These are phyloP conservation scores for Pichia sp. DNA, from an alignment of 1,139 yeast genomes.

Conservation along the genomic window DNA sequence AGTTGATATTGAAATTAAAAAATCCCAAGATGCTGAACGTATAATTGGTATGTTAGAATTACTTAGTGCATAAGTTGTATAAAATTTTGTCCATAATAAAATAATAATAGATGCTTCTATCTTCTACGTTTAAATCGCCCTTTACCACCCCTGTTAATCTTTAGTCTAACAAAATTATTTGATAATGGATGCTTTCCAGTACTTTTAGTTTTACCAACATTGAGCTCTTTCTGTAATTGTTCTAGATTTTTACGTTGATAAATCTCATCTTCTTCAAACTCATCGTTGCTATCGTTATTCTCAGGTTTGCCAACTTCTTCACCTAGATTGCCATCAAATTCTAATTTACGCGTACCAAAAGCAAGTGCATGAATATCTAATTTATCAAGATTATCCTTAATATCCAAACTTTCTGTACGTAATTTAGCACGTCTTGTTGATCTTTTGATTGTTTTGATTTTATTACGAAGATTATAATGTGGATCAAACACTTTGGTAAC, in stretches of 20 bases:
- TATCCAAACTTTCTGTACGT: conserved; percentile 22
- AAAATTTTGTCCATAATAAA: too few species aligned
- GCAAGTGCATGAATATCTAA: conserved; percentile 41
- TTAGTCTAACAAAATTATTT: conserved; percentile 30
- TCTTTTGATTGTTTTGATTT: conserved; percentile 47
- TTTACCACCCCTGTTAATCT: conserved; percentile 25
- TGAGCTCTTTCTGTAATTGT: conserved; percentile 10
- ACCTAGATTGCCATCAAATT: conserved; percentile 10
- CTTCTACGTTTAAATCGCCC: conserved; percentile 23
- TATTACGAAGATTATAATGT: conserved; percentile 13
- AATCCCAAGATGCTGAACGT: conserved; percentile 82
- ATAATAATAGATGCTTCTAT: too few species aligned
- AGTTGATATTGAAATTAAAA: conserved; percentile 60
- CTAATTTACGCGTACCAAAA: conserved; percentile 35
- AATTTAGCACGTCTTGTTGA: conserved; percentile 56
- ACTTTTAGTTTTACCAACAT: conserved; percentile 12
- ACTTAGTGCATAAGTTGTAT: conserved; percentile 38
- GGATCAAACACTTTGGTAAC: conserved; percentile 28
- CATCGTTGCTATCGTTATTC: conserved; percentile 11
- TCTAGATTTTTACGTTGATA: conserved; percentile 22
- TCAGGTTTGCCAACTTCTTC: conserved; percentile 3
- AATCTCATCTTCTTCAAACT: conserved; percentile 25
- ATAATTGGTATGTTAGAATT: conserved; percentile 92
- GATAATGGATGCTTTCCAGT: conserved; percentile 26
- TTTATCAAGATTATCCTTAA: conserved; percentile 30